Evolutionary conservation across 805 yeast genomes (phyloP).

Genomic region (Cyberlindnera xylosilytica): DNA sequence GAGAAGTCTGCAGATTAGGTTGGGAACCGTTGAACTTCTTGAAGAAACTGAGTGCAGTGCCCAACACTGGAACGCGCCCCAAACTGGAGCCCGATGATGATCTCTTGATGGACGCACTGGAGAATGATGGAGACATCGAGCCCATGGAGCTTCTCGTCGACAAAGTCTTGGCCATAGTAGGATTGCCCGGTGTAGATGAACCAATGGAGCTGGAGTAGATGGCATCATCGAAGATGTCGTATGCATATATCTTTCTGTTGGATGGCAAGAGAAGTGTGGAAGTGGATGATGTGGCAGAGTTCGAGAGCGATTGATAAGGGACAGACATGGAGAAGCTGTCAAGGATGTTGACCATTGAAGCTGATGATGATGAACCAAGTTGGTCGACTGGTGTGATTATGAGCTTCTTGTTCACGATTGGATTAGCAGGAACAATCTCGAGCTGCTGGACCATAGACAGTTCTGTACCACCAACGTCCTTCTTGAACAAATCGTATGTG

Average conservation of each 20-base stretch:
- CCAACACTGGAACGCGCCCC: conserved; percentile 22
- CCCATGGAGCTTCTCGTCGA: conserved; percentile 1
- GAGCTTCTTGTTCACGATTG: conserved; percentile 48
- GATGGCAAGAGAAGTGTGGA: conserved; percentile 17
- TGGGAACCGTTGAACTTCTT: conserved; percentile 19
- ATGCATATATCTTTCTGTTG: conserved; percentile 47
- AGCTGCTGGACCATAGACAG: conserved; percentile 1
- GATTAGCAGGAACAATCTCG: conserved; percentile 30
- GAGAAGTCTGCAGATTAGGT: conserved; percentile 7
- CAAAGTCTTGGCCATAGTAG: neutral
- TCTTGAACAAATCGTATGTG: conserved; percentile 10
- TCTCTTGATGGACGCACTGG: conserved; percentile 14
- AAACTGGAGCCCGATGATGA: conserved; percentile 20
- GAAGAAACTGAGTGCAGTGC: conserved; percentile 25
- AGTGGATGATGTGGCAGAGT: conserved; percentile 10
- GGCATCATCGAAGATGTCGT: conserved; percentile 65
- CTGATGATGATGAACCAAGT: neutral
- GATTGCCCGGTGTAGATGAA: conserved; percentile 1
- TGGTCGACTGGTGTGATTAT: conserved; percentile 32
- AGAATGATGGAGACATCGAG: conserved; percentile 7
- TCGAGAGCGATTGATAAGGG: neutral
- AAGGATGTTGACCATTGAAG: conserved; percentile 20
- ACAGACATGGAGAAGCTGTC: conserved; percentile 1
- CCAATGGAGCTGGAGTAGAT: conserved; percentile 37
- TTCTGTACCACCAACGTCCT: neutral